A percentile compares a stretch with the other conserved stretches of the same genome.
Conservation (phyloP, 192 early-diverging fungal species). For the Piromyces finnis region DNA sequence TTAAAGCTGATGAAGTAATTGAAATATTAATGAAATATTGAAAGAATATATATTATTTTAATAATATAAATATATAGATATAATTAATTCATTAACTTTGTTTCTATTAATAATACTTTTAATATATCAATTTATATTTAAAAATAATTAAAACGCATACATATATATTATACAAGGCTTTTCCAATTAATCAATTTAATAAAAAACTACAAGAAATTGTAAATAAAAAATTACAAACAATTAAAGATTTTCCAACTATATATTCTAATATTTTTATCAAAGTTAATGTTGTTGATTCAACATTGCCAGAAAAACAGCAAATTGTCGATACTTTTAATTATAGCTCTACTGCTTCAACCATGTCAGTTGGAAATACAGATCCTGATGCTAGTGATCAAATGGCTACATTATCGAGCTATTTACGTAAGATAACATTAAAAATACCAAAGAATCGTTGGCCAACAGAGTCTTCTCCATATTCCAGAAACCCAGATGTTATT, state of each 20-base stretch:
- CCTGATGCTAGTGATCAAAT: neutral
- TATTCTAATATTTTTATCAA: neutral
- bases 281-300: neutral
- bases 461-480: neutral
- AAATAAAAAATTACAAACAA: neutral
- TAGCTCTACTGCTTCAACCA: neutral
- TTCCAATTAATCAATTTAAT: neutral
- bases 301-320: neutral
- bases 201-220: neutral
- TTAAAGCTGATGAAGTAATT: conserved; percentile 66
- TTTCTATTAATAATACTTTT: no score
- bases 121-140: no score
- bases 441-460: neutral
- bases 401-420: neutral
- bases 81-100: no score
- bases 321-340: neutral
- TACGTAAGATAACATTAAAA: neutral
- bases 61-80: no score
- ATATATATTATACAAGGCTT: no score
- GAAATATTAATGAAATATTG: no score
- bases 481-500: neutral
- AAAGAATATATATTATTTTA: no score
- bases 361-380: neutral
- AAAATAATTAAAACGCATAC: no score
- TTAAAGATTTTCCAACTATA: neutral